A percentile compares a stretch with the other conserved stretches of the same genome.
These are phyloP conservation scores for Verticillium isaacii DNA, from an alignment of 2,329 filamentous ascomycete genomes.

Conservation along the genomic window DNA sequence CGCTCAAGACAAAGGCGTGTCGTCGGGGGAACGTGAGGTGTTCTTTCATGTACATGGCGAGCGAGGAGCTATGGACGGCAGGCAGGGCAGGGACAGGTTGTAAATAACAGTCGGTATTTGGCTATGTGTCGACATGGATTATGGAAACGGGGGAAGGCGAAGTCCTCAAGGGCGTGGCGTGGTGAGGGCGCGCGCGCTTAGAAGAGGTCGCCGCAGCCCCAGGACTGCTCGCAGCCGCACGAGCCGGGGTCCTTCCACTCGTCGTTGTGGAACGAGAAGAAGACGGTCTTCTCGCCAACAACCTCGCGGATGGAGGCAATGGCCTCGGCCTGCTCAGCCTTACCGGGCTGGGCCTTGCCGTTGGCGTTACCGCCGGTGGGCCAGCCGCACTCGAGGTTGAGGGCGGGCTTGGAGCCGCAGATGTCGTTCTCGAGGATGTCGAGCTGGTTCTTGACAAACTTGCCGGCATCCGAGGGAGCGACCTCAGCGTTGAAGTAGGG, in stretches of 20 bases:
- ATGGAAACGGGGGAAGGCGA: not conserved
- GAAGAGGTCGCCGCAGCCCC: conserved; percentile 60
- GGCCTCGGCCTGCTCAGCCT: conserved; percentile 63
- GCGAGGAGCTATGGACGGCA: not conserved
- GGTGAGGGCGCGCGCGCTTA: conserved; percentile 1
- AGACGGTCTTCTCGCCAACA: conserved; percentile 64
- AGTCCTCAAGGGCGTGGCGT: not conserved
- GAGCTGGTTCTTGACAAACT: conserved; percentile 72
- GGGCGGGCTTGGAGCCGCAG: conserved; percentile 67
- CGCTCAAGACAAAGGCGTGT: not conserved
- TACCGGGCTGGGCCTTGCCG: conserved; percentile 66
- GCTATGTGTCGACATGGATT: not conserved
- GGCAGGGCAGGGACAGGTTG: not conserved
- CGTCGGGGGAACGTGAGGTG: not conserved
- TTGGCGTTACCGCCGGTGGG: conserved; percentile 67
- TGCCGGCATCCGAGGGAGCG: conserved; percentile 60
- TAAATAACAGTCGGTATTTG: not conserved
- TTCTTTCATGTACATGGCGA: not conserved
- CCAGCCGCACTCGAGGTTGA: conserved; percentile 92
- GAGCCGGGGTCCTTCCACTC: conserved; percentile 70
- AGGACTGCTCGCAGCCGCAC: conserved; percentile 74
- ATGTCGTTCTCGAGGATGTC: conserved; percentile 57
- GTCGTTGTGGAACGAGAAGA: conserved; percentile 81
- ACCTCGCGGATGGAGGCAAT: conserved; percentile 64
- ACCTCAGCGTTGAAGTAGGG: conserved; percentile 83